phyloP scores from a whole-genome alignment of 306 rosid species.

The Styphnolobium japonicum region DNA sequence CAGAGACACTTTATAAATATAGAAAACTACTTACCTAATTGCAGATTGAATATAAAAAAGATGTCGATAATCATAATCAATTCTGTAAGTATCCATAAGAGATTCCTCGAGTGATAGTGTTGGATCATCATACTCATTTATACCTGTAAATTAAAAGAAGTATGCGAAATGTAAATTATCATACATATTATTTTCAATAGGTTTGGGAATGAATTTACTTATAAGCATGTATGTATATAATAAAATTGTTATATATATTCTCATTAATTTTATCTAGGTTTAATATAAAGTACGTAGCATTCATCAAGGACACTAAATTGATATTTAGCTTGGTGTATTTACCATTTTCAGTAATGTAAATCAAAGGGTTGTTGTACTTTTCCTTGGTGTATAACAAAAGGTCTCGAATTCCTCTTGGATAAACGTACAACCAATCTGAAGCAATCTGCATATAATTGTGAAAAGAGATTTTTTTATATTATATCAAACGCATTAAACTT shows the following conservation, averaged over 20 bases:
- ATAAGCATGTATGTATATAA: not conserved
- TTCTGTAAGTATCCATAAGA: constrained; percentile 43
- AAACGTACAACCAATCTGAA: constrained; percentile 46
- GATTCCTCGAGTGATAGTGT: constrained; percentile 38
- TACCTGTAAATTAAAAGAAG: constrained; percentile 28
- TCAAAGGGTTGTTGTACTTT: constrained; percentile 52
- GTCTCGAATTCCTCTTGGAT: constrained; percentile 54
- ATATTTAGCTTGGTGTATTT: not conserved
- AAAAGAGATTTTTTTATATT: not conserved
- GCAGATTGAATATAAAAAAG: constrained; percentile 45
- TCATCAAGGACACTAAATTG: not conserved
- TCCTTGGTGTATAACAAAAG: constrained; percentile 35
- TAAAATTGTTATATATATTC: not conserved
- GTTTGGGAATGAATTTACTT: too few relatives aligned
- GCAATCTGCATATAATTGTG: constrained; percentile 34
- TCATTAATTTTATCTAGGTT: not conserved
- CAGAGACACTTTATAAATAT: not conserved
- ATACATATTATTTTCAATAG: not conserved
- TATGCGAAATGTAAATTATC: not conserved
- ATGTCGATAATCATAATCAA: constrained; percentile 45
- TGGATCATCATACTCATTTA: constrained; percentile 46
- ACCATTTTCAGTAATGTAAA: constrained; percentile 67
- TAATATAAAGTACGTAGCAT: not conserved
- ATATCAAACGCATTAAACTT: too few relatives aligned
- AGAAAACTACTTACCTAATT: constrained; percentile 33